Conservation (phyloP, 306 rosid genomes). For the Adenanthera pavonina region DNA sequence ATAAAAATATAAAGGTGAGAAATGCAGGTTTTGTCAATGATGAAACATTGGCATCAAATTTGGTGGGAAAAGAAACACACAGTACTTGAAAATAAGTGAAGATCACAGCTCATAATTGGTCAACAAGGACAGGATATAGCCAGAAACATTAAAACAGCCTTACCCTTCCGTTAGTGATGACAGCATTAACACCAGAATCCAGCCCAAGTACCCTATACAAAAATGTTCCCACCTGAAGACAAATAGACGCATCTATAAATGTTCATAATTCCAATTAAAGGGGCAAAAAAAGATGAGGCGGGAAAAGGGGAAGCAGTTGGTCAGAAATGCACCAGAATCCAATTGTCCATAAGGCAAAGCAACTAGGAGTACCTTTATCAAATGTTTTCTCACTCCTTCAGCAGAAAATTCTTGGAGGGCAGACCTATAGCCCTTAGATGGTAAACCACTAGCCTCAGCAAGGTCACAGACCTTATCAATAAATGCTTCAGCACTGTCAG, state of each 20-base stretch:
- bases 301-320: neutral
- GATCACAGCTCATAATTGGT: neutral
- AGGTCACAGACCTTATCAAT: constrained; percentile 70
- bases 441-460: constrained; percentile 80
- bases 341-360: constrained; percentile 8
- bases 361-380: constrained; percentile 66
- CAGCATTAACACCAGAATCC: constrained; percentile 71
- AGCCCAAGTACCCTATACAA: constrained; percentile 66
- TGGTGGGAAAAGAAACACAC: neutral
- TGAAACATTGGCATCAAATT: constrained; percentile 9
- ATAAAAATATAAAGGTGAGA: constrained; percentile 36
- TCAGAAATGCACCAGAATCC: constrained; percentile 24
- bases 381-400: constrained; percentile 59
- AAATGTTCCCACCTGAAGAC: constrained; percentile 67
- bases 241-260: constrained; percentile 31
- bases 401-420: constrained; percentile 60
- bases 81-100: neutral
- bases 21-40: constrained; percentile 14
- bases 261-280: neutral
- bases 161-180: constrained; percentile 99
- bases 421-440: constrained; percentile 66
- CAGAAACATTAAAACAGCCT: constrained; percentile 41
- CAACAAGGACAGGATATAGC: constrained; percentile 26
- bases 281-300: neutral
- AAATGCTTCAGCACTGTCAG: constrained; percentile 57